Evolutionary conservation across 306 rosid genomes (phyloP).

Genomic region (Glycine latifolia): DNA sequence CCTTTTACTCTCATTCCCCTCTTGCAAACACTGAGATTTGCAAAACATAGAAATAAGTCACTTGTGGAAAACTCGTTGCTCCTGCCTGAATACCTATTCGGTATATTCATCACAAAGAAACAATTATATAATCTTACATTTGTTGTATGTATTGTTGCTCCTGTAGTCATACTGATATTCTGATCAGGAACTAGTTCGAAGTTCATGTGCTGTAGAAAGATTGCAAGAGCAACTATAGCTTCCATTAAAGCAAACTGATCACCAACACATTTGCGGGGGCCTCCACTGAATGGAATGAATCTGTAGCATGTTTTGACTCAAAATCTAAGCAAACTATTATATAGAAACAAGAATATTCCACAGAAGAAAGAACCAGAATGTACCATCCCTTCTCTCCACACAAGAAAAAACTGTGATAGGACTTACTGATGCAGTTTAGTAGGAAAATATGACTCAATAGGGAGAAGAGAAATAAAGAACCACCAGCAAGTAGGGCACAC

Average conservation of each 20-base stretch:
- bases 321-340: constrained; percentile 35
- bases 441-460: not conserved
- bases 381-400: not conserved
- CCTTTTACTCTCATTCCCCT: not conserved
- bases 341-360: not conserved
- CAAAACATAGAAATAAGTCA: constrained; percentile 19
- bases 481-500: too few species aligned
- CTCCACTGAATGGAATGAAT: constrained; percentile 97
- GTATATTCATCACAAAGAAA: constrained; percentile 19
- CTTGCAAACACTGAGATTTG: constrained; percentile 19
- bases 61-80: not conserved
- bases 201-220: constrained; percentile 80
- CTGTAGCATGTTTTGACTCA: constrained; percentile 58
- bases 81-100: too few species aligned
- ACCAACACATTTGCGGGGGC: constrained; percentile 96
- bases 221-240: constrained; percentile 79
- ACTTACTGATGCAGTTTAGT: not conserved
- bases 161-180: constrained; percentile 92
- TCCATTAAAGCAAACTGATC: constrained; percentile 94
- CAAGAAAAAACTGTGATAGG: not conserved
- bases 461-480: not conserved
- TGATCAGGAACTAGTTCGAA: constrained; percentile 89
- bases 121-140: constrained; percentile 60
- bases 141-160: constrained; percentile 97
- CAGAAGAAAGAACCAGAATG: constrained; percentile 1